Evolutionary conservation across 2,329 filamentous ascomycete genomes (phyloP).

Genomic region (Cylindrodendrum hubeiense): DNA sequence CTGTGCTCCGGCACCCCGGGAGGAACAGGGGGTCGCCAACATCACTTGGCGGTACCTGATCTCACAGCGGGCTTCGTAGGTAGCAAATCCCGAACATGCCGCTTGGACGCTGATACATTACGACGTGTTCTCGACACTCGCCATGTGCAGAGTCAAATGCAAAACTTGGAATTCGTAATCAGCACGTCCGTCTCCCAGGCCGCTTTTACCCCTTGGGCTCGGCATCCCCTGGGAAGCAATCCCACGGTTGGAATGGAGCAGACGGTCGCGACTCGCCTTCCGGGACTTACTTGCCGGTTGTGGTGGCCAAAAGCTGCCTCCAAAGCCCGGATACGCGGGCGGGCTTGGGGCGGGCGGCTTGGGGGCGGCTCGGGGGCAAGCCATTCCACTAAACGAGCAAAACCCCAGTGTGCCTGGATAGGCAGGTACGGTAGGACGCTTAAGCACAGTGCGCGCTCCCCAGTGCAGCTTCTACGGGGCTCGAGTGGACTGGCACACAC

Average conservation of each 20-base stretch:
- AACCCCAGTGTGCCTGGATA: conserved; percentile 16
- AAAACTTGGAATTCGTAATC: not conserved
- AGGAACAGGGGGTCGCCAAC: not conserved
- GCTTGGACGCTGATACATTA: not conserved
- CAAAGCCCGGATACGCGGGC: conserved; percentile 9
- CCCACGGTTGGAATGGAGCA: not conserved
- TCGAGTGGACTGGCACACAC: conserved; percentile 18
- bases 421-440: conserved; percentile 13
- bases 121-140: not conserved
- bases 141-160: not conserved
- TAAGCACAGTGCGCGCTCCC: conserved; percentile 17
- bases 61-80: not conserved
- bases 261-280: not conserved
- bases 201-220: not conserved
- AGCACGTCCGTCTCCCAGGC: not conserved
- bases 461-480: conserved; percentile 7
- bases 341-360: conserved; percentile 1
- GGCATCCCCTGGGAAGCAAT: not conserved
- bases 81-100: not conserved
- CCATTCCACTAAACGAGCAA: conserved; percentile 10
- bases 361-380: not conserved
- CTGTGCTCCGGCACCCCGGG: conserved; percentile 14
- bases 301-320: conserved; percentile 4
- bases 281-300: not conserved
- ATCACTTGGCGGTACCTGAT: conserved; percentile 1